These are phyloP conservation scores for Lasiodiplodia theobromae DNA, from an alignment of 2,329 filamentous ascomycete genomes.

Conservation along the genomic window DNA sequence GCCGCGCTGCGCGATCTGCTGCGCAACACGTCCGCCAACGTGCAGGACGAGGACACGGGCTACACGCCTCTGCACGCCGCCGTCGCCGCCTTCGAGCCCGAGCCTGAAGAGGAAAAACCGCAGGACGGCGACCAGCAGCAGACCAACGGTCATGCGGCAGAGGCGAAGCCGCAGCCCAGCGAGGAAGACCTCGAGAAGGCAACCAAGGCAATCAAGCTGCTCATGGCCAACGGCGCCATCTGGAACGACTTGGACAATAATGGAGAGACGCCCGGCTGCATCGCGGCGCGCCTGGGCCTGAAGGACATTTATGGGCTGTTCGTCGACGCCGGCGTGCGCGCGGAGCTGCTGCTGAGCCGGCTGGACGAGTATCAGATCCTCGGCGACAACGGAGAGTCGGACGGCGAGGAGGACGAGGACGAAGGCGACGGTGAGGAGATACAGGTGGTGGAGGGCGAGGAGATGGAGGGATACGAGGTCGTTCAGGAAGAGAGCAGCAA, in stretches of 20 bases:
- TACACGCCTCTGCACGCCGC: constrained; percentile 90
- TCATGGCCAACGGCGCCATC: constrained; percentile 88
- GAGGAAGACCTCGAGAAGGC: constrained; percentile 58
- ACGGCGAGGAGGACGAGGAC: constrained; percentile 56
- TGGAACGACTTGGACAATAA: constrained; percentile 94
- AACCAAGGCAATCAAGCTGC: constrained; percentile 72
- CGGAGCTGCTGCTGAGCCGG: constrained; percentile 83
- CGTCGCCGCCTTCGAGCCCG: constrained; percentile 68
- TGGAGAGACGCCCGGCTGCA: constrained; percentile 89
- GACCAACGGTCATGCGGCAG: constrained; percentile 35
- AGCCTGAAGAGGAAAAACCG: constrained; percentile 35
- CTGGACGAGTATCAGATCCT: constrained; percentile 83
- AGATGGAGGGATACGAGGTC: constrained; percentile 48
- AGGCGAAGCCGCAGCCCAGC: constrained; percentile 42
- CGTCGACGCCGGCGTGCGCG: constrained; percentile 88
- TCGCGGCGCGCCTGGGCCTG: constrained; percentile 74
- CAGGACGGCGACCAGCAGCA: constrained; percentile 38
- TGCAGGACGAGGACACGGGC: constrained; percentile 83
- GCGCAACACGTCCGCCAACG: constrained; percentile 68
- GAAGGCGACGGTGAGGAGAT: constrained; percentile 36
- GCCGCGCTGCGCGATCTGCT: constrained; percentile 73
- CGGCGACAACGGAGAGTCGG: constrained; percentile 61
- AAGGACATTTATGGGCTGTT: constrained; percentile 78
- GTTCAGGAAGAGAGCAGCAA: constrained; percentile 57
- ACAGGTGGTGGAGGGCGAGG: constrained; percentile 32